phyloP scores from a whole-genome alignment of 805 yeast genomes.

The Schizosaccharomyces octosporus region DNA sequence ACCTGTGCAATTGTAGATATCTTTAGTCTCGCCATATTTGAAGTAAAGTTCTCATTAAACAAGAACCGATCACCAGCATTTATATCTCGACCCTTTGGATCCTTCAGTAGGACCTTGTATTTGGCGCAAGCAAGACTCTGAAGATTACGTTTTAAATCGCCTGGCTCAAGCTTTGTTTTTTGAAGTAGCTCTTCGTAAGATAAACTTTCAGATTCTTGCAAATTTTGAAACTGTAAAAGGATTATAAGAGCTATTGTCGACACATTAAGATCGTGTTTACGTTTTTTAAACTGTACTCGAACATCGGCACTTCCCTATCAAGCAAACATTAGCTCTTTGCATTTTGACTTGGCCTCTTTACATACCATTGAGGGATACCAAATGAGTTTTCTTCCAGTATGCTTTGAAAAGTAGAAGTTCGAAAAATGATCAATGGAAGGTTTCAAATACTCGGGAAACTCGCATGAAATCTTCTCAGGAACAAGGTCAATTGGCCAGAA shows the following conservation, averaged over 20 bases:
- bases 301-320: slow-evolving; percentile 48
- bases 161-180: slow-evolving; percentile 44
- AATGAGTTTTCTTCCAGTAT: slow-evolving; percentile 31
- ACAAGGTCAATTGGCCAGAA: slow-evolving; percentile 41
- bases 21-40: slow-evolving; percentile 45
- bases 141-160: slow-evolving; percentile 51
- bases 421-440: slow-evolving; percentile 24
- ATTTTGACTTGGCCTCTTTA: no score
- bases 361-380: slow-evolving; percentile 38
- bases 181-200: slow-evolving; percentile 38
- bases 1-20: slow-evolving; percentile 15
- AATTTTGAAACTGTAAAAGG: slow-evolving; percentile 44
- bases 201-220: slow-evolving; percentile 18
- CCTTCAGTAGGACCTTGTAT: slow-evolving; percentile 47
- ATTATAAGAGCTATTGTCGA: slow-evolving; percentile 63
- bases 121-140: slow-evolving; percentile 65
- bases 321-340: no score
- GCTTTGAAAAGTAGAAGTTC: slow-evolving; percentile 24
- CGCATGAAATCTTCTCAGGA: slow-evolving; percentile 11
- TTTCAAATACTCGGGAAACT: slow-evolving; percentile 21
- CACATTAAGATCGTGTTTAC: slow-evolving; percentile 54
- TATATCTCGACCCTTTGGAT: slow-evolving; percentile 52
- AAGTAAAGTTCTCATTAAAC: slow-evolving; percentile 42
- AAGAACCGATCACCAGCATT: slow-evolving; percentile 36
- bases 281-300: slow-evolving; percentile 39